Evolutionary conservation across 164 flowering plant species (phyloP).

Genomic region (Kalanchoe fedtschenkoi): DNA sequence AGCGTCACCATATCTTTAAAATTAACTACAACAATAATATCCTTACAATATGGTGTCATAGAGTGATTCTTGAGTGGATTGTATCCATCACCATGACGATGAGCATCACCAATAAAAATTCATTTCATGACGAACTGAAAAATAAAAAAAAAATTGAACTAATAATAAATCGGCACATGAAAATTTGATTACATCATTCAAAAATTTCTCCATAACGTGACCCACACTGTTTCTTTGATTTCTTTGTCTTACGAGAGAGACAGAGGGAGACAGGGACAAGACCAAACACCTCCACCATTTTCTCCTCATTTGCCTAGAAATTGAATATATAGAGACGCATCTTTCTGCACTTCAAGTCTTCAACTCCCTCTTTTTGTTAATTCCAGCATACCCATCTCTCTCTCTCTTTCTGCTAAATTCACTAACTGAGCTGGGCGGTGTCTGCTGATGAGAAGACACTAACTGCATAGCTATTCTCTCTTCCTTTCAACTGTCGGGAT

Average conservation of each 20-base stretch:
- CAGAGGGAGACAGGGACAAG: background rate
- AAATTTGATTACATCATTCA: no score
- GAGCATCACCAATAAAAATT: no score
- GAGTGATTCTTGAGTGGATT: no score
- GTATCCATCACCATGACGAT: no score
- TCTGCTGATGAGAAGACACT: background rate
- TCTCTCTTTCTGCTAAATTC: background rate
- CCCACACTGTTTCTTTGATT: background rate
- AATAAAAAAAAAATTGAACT: no score
- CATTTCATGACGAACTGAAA: no score
- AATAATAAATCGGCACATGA: no score
- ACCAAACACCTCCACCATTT: constrained; percentile 2
- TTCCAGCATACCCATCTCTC: background rate
- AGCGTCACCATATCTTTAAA: background rate
- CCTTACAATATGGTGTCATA: no score
- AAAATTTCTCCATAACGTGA: no score
- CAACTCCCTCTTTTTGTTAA: background rate
- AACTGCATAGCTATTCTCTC: no score
- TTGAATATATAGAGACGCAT: background rate
- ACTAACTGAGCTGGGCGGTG: background rate
- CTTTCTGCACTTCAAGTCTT: background rate
- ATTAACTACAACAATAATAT: constrained; percentile 1
- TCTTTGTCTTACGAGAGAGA: constrained; percentile 1
- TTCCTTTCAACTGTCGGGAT: background rate
- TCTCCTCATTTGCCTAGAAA: background rate